Conservation (phyloP, 768 basidiomycete genomes). For the Russula sp. region DNA sequence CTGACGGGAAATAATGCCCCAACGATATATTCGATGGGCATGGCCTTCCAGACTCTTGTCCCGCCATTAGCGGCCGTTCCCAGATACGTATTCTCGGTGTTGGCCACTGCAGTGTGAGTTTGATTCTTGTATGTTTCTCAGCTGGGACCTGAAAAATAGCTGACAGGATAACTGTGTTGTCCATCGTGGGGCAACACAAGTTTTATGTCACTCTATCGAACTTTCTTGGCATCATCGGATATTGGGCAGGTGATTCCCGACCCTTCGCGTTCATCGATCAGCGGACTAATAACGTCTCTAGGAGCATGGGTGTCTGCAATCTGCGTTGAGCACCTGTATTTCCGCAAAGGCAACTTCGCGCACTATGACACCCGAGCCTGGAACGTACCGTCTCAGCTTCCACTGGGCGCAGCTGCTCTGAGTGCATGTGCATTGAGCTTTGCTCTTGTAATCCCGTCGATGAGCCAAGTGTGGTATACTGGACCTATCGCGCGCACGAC, state of each 20-base stretch:
- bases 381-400: slow-evolving; percentile 53
- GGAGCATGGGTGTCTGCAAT: slow-evolving; percentile 55
- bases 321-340: slow-evolving; percentile 63
- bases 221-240: slow-evolving; percentile 61
- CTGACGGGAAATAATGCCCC: slow-evolving; percentile 79
- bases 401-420: slow-evolving; percentile 61
- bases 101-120: slow-evolving; percentile 60
- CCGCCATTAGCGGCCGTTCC: slow-evolving; percentile 59
- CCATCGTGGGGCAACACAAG: slow-evolving; percentile 63
- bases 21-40: slow-evolving; percentile 76
- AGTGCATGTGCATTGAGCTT: slow-evolving; percentile 50
- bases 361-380: slow-evolving; percentile 53
- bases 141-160: neutral
- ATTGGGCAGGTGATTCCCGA: slow-evolving; percentile 37
- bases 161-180: slow-evolving; percentile 58
- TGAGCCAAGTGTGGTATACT: slow-evolving; percentile 67
- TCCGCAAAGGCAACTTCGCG: slow-evolving; percentile 50
- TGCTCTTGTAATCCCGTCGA: slow-evolving; percentile 58
- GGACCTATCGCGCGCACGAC: slow-evolving; percentile 63
- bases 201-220: slow-evolving; percentile 65
- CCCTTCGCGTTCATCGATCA: neutral
- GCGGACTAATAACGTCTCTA: slow-evolving; percentile 45
- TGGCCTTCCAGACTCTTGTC: slow-evolving; percentile 68
- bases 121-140: neutral
- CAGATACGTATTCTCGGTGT: slow-evolving; percentile 63